phyloP scores from a whole-genome alignment of 1,284 basidiomycete genomes.

The Ustilago xerochloae region DNA sequence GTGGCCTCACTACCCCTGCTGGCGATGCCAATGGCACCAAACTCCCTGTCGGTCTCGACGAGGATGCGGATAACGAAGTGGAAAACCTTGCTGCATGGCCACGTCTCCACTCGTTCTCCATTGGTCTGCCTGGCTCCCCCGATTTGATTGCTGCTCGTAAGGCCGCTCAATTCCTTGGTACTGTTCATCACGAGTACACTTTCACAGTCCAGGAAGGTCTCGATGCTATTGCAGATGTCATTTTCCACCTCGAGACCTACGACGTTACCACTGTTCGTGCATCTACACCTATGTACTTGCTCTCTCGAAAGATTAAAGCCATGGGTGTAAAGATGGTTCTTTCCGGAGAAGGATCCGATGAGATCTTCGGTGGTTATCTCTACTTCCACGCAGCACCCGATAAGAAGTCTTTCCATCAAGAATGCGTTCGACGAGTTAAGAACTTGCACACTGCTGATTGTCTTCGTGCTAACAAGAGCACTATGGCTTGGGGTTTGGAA shows the following conservation, averaged over 20 bases:
- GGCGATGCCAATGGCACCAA: conserved; percentile 68
- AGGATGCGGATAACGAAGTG: conserved; percentile 64
- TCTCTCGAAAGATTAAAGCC: conserved; percentile 98
- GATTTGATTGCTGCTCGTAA: conserved; percentile 94
- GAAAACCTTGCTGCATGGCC: conserved; percentile 81
- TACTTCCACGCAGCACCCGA: conserved; percentile 99
- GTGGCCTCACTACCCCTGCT: conserved; percentile 60
- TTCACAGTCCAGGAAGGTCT: conserved; percentile 99
- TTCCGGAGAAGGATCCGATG: conserved; percentile 96
- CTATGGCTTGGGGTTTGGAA: conserved; percentile 99
- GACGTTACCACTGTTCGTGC: conserved; percentile 99
- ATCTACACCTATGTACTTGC: conserved; percentile 95
- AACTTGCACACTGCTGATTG: conserved; percentile 98
- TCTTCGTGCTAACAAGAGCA: conserved; percentile 98
- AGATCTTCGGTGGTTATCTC: conserved; percentile 98
- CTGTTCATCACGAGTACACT: conserved; percentile 96
- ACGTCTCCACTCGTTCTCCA: conserved; percentile 96
- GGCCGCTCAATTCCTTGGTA: conserved; percentile 92
- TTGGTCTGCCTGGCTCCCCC: conserved; percentile 94
- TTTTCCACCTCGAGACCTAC: conserved; percentile 98
- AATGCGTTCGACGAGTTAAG: conserved; percentile 93
- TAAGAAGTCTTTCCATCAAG: conserved; percentile 89
- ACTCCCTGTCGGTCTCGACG: conserved; percentile 60
- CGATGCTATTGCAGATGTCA: conserved; percentile 96
- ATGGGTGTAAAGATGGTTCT: conserved; percentile 99